Conservation (phyloP, 106 monocot species). For the Gastrodia elata region DNA sequence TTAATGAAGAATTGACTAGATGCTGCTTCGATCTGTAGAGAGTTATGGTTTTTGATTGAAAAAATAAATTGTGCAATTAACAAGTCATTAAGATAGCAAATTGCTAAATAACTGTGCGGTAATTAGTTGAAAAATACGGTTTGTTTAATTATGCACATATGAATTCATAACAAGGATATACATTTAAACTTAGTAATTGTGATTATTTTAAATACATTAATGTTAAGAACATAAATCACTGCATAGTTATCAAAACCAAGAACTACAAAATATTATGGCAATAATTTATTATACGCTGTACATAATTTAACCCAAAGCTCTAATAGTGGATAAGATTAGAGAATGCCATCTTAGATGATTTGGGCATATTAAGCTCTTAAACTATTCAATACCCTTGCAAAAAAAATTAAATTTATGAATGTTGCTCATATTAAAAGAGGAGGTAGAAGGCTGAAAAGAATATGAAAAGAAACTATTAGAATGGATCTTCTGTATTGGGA, state of each 20-base stretch:
- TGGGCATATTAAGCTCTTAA: too few species aligned
- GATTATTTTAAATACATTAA: neutral
- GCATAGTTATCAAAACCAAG: neutral
- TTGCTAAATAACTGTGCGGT: neutral
- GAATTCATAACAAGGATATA: neutral
- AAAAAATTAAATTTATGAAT: too few species aligned
- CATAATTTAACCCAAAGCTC: too few species aligned
- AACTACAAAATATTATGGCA: neutral
- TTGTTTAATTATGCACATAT: neutral
- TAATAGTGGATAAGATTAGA: too few species aligned
- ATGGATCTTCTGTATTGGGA: too few species aligned
- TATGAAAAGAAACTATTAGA: too few species aligned
- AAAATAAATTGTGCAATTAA: neutral
- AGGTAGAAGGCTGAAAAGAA: too few species aligned
- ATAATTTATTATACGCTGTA: conserved; percentile 5
- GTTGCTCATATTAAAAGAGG: too few species aligned
- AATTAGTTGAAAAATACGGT: neutral
- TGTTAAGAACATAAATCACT: neutral
- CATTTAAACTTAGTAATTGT: neutral
- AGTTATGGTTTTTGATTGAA: neutral
- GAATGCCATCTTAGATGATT: too few species aligned
- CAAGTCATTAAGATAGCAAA: neutral
- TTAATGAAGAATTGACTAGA: neutral
- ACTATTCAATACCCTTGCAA: too few species aligned
- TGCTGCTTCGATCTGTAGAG: neutral